A percentile compares a stretch with the other conserved stretches of the same genome.
These are phyloP conservation scores for Malassezia sp. DNA, from an alignment of 1,284 basidiomycete genomes.

Conservation along the genomic window DNA sequence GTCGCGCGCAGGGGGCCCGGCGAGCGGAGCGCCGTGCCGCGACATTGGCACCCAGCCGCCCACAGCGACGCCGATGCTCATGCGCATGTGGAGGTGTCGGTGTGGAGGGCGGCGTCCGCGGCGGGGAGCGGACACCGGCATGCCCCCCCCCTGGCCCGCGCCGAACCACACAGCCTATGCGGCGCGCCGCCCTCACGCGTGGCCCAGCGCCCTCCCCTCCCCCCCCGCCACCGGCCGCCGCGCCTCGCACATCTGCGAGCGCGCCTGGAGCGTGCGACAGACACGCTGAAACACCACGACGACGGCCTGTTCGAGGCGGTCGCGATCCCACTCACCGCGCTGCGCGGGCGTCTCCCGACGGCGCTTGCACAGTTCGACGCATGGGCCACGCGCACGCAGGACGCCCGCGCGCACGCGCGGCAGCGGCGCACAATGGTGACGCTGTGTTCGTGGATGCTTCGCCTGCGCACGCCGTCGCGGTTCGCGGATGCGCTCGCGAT, in stretches of 20 bases:
- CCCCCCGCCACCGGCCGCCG: neutral
- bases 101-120: no score
- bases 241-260: neutral
- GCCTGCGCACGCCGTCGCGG: neutral
- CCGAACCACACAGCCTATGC: no score
- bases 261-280: neutral
- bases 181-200: no score
- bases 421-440: constrained; percentile 9
- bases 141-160: no score
- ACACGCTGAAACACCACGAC: neutral
- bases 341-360: neutral
- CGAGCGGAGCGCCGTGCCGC: no score
- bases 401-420: neutral
- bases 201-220: neutral
- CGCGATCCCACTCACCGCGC: constrained; percentile 1
- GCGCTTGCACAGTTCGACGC: neutral
- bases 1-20: no score
- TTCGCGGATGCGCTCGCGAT: neutral
- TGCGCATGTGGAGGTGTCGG: no score
- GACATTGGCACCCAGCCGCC: no score
- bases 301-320: constrained; percentile 5
- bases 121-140: no score
- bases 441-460: neutral
- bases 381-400: constrained; percentile 1
- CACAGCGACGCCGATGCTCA: no score